Conservation (phyloP, 1,284 basidiomycete genomes). For the Amylostereum chailletii region DNA sequence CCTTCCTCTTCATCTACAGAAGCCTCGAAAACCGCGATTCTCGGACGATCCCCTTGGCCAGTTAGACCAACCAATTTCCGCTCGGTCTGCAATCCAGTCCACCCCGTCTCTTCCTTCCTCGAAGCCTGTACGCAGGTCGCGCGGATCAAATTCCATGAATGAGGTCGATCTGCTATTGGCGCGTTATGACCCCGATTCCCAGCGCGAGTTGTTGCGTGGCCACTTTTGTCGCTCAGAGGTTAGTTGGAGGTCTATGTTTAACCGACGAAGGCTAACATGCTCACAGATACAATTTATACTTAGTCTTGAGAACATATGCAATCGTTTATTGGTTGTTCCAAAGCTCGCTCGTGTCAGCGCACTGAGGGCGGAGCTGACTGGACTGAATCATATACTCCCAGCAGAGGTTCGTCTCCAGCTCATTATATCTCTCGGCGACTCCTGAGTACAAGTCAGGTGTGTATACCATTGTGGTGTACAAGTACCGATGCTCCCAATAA, state of each 20-base stretch:
- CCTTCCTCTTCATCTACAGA: conserved; percentile 49
- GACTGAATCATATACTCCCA: conserved; percentile 92
- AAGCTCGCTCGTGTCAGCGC: conserved; percentile 93
- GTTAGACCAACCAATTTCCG: conserved; percentile 30
- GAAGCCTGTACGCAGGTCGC: conserved; percentile 23
- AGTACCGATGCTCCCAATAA: conserved; percentile 51
- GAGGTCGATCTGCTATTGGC: conserved; percentile 47
- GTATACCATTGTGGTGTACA: conserved; percentile 94
- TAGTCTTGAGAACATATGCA: conserved; percentile 87
- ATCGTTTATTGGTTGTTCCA: conserved; percentile 86
- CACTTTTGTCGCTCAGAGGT: conserved; percentile 91
- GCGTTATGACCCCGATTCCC: conserved; percentile 60
- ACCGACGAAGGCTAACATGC: conserved; percentile 9
- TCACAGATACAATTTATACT: conserved; percentile 77
- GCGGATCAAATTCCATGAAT: conserved; percentile 32
- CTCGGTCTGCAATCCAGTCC: conserved; percentile 49
- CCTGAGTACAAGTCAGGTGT: conserved; percentile 49
- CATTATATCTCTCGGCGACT: conserved; percentile 6
- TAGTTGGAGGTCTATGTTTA: conserved; percentile 6
- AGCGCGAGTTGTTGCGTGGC: conserved; percentile 70
- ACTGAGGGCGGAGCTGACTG: conserved; percentile 90
- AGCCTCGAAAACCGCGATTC: conserved; percentile 40
- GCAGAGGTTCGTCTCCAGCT: conserved; percentile 60
- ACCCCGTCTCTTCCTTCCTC: conserved; percentile 55
- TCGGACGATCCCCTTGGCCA: conserved; percentile 72